Conservation (phyloP, 2,329 filamentous ascomycete species). For the Boeremia lycopersici region DNA sequence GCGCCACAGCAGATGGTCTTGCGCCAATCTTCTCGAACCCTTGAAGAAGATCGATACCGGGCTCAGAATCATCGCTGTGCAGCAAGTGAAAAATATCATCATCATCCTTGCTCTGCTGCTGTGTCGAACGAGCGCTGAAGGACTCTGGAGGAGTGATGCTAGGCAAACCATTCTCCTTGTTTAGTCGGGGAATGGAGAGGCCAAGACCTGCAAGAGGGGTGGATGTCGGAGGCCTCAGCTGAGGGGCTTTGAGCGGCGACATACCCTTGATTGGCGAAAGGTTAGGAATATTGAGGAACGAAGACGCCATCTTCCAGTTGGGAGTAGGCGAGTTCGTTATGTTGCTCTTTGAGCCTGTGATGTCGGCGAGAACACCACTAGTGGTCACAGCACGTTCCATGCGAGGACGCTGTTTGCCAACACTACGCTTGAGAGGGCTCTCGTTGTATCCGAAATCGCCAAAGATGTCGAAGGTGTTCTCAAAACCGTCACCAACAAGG, state of each 20-base stretch:
- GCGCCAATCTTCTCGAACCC: conserved; percentile 76
- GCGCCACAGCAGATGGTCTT: conserved; percentile 36
- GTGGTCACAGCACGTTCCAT: conserved; percentile 68
- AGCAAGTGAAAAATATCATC: conserved; percentile 64
- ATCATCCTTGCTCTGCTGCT: conserved; percentile 49
- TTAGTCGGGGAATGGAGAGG: conserved; percentile 24
- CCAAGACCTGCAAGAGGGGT: conserved; percentile 26
- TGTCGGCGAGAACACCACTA: conserved; percentile 65
- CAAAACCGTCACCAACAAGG: conserved; percentile 55
- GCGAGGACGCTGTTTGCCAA: conserved; percentile 62
- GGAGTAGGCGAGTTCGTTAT: conserved; percentile 44
- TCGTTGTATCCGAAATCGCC: conserved; percentile 55
- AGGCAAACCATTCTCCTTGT: conserved; percentile 31
- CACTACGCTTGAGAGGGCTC: conserved; percentile 68
- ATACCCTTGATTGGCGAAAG: conserved; percentile 40
- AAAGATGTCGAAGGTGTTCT: conserved; percentile 68
- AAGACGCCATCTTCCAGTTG: conserved; percentile 44
- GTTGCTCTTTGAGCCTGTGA: conserved; percentile 61
- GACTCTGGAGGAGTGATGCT: conserved; percentile 38
- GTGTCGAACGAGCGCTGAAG: conserved; percentile 32
- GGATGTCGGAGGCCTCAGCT: conserved; percentile 36
- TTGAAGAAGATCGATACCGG: conserved; percentile 73
- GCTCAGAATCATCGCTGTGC: conserved; percentile 64
- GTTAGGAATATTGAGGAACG: conserved; percentile 45
- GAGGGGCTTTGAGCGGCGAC: conserved; percentile 41